Percentiles rank a stretch among this genome's conserved stretches.
phyloP scores from a whole-genome alignment of 768 basidiomycete species.

The Russula foetens region DNA sequence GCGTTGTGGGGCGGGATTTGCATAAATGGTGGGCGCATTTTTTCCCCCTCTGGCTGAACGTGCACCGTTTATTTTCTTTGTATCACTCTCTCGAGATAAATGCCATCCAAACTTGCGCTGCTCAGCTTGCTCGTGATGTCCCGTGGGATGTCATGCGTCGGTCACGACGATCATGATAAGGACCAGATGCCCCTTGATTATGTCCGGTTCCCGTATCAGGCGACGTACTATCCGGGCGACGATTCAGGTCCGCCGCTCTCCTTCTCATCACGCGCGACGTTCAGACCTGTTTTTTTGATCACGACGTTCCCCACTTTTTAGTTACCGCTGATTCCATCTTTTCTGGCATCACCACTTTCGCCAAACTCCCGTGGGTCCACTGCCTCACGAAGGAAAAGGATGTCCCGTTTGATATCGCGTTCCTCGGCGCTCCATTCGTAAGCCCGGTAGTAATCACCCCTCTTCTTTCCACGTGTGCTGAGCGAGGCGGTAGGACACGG shows the following conservation, averaged over 20 bases:
- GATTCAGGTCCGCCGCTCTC: constrained; percentile 41
- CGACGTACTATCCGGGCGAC: constrained; percentile 48
- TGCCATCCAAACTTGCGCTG: neutral
- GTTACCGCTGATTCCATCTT: constrained; percentile 75
- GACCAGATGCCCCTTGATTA: constrained; percentile 61
- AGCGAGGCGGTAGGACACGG: constrained; percentile 44
- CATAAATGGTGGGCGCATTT: neutral
- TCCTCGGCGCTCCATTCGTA: constrained; percentile 74
- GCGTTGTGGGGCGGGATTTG: neutral
- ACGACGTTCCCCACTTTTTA: constrained; percentile 21
- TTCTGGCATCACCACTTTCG: constrained; percentile 79
- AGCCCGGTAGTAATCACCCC: constrained; percentile 20
- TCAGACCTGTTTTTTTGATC: neutral
- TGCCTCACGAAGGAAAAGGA: constrained; percentile 61
- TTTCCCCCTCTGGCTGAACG: too few relatives aligned
- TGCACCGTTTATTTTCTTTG: too few relatives aligned
- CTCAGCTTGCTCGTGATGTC: constrained; percentile 2
- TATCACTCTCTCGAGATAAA: neutral
- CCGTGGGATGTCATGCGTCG: constrained; percentile 19
- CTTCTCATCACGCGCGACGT: neutral
- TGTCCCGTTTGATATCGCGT: constrained; percentile 66
- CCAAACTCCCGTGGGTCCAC: constrained; percentile 76
- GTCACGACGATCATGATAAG: constrained; percentile 32
- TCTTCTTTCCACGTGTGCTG: too few relatives aligned
- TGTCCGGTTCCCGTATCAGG: constrained; percentile 57